phyloP scores from a whole-genome alignment of 2,329 filamentous ascomycete genomes.

The Fusarium subglutinans region DNA sequence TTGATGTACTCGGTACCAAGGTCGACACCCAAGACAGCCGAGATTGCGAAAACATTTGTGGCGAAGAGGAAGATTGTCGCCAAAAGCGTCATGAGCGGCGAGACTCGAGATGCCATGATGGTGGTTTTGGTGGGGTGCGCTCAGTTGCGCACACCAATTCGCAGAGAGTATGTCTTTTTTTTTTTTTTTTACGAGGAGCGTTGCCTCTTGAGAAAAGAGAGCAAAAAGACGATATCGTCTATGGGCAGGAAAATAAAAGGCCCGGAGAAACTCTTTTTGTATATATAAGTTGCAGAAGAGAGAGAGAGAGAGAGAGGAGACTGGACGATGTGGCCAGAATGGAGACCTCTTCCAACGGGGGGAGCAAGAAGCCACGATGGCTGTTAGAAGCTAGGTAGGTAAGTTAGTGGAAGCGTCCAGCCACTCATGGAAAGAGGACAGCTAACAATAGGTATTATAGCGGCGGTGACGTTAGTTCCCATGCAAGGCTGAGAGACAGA shows the following conservation, averaged over 20 bases:
- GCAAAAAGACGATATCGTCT: constrained; percentile 32
- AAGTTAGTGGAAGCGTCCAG: constrained; percentile 27
- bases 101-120: constrained; percentile 49
- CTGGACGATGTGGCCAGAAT: constrained; percentile 51
- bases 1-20: constrained; percentile 98
- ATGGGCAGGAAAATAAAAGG: constrained; percentile 19
- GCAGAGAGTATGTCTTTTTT: constrained; percentile 14
- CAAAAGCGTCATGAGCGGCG: constrained; percentile 52
- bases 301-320: constrained; percentile 37
- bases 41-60: constrained; percentile 61
- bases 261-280: constrained; percentile 24
- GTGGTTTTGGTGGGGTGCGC: constrained; percentile 40
- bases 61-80: constrained; percentile 50
- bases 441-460: constrained; percentile 41
- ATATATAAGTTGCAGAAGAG: constrained; percentile 22
- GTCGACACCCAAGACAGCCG: constrained; percentile 91
- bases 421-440: constrained; percentile 49
- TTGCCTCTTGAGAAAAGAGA: constrained; percentile 17
- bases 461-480: constrained; percentile 34
- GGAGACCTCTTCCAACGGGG: constrained; percentile 31
- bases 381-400: constrained; percentile 31
- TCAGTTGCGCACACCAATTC: constrained; percentile 34
- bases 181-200: constrained; percentile 1
- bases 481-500: constrained; percentile 43
- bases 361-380: constrained; percentile 44